Conservation (phyloP, 192 early-diverging fungal species). For the Rhizoclosmatium sp. region DNA sequence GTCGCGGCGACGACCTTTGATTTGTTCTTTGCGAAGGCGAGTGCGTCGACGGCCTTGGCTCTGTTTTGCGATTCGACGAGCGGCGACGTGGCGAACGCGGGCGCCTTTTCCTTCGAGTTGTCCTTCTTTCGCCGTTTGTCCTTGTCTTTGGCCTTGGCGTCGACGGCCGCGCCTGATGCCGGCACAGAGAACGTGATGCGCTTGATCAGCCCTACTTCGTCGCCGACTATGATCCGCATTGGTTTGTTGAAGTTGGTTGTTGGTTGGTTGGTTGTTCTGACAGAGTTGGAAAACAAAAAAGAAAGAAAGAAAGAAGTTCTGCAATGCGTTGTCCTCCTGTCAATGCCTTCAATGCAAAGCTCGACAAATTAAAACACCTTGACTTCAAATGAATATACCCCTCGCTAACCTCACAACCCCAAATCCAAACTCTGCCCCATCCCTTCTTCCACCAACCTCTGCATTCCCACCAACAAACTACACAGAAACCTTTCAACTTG, state of each 20-base stretch:
- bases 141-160: neutral
- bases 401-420: too few relatives aligned
- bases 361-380: neutral
- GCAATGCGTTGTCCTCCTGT: neutral
- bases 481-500: constrained; percentile 28
- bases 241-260: neutral
- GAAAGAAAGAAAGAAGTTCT: neutral
- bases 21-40: neutral
- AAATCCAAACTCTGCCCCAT: too few relatives aligned
- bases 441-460: neutral
- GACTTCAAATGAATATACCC: too few relatives aligned
- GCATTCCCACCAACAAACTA: constrained; percentile 21
- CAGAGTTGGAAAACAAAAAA: neutral
- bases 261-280: too few relatives aligned
- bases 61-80: neutral
- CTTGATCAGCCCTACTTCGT: constrained; percentile 25
- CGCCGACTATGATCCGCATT: constrained; percentile 17
- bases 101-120: neutral
- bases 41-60: neutral
- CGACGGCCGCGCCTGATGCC: neutral
- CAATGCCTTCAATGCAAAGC: neutral
- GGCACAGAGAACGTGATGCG: neutral
- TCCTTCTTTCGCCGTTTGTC: neutral
- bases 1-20: constrained; percentile 41
- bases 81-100: neutral